Percentiles rank a stretch among this genome's conserved stretches.
Conservation (phyloP, 2,329 filamentous ascomycete species). For the Stagonosporopsis vannaccii region DNA sequence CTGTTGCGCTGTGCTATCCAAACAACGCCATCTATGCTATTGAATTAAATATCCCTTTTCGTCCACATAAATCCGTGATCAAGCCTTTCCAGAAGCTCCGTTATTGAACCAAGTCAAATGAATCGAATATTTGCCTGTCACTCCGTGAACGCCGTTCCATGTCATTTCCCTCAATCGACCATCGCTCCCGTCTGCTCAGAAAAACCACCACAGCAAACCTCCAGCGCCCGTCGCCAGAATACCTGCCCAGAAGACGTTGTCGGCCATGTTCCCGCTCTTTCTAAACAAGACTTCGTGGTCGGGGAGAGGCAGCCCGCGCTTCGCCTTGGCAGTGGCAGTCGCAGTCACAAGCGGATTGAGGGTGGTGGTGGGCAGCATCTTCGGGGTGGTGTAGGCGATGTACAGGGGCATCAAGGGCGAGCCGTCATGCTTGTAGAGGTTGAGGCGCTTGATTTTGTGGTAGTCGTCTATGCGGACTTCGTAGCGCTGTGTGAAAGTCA, state of each 20-base stretch:
- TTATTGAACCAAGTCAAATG: not conserved
- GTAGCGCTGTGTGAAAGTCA: slow-evolving; percentile 48
- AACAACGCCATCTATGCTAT: slow-evolving; percentile 4
- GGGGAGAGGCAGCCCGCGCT: slow-evolving; percentile 46
- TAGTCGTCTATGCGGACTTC: slow-evolving; percentile 64
- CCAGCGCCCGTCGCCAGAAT: slow-evolving; percentile 57
- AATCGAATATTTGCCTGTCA: not conserved
- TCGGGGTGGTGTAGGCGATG: slow-evolving; percentile 66
- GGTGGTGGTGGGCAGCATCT: slow-evolving; percentile 74
- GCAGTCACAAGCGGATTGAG: slow-evolving; percentile 62
- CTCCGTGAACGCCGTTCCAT: slow-evolving; percentile 7
- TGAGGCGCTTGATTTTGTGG: slow-evolving; percentile 67
- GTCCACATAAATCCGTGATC: not conserved
- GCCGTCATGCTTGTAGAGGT: slow-evolving; percentile 70
- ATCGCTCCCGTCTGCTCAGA: slow-evolving; percentile 28
- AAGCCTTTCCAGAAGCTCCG: not conserved
- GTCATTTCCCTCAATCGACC: not conserved
- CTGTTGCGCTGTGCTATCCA: slow-evolving; percentile 1
- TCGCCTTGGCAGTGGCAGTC: slow-evolving; percentile 47
- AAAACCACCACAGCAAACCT: slow-evolving; percentile 57
- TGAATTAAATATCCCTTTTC: no score
- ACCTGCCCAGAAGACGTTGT: slow-evolving; percentile 61
- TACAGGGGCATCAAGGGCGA: slow-evolving; percentile 73
- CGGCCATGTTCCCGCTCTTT: slow-evolving; percentile 48
- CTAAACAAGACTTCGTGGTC: slow-evolving; percentile 51